Evolutionary conservation across 805 yeast species (phyloP).

Genomic region (Ogataea allantospora): DNA sequence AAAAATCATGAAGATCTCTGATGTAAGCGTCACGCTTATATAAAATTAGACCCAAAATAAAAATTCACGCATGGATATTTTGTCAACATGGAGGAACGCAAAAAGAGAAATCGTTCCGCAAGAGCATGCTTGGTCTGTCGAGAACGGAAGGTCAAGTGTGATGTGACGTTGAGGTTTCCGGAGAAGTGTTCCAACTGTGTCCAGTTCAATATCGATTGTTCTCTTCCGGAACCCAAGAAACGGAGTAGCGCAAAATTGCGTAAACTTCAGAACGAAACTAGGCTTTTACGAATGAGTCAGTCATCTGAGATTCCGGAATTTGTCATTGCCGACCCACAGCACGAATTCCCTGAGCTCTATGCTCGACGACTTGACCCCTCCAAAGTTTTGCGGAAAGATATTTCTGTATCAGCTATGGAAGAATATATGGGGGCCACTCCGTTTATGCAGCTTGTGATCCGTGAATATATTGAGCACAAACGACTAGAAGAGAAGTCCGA

Average conservation of each 20-base stretch:
- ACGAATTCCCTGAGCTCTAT: slow-evolving; percentile 25
- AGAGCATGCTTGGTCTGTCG: slow-evolving; percentile 79
- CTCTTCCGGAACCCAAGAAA: slow-evolving; percentile 50
- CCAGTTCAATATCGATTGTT: slow-evolving; percentile 64
- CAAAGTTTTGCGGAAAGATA: slow-evolving; percentile 17
- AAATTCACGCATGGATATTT: background rate
- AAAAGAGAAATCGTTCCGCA: slow-evolving; percentile 57
- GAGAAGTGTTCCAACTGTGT: slow-evolving; percentile 60
- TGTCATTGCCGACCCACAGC: slow-evolving; percentile 26
- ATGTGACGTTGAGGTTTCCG: slow-evolving; percentile 56
- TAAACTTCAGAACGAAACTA: slow-evolving; percentile 15
- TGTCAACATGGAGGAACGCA: slow-evolving; percentile 3
- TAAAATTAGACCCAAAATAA: background rate
- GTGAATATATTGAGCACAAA: slow-evolving; percentile 22
- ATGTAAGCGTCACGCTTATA: background rate
- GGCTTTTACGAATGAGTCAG: background rate
- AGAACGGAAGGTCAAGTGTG: slow-evolving; percentile 77
- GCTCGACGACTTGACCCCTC: slow-evolving; percentile 23
- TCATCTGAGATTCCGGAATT: slow-evolving; percentile 14
- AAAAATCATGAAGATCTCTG: background rate
- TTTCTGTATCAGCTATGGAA: slow-evolving; percentile 17
- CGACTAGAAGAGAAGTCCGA: slow-evolving; percentile 4
- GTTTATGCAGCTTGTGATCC: slow-evolving; percentile 31
- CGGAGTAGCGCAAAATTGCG: slow-evolving; percentile 26
- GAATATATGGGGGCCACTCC: slow-evolving; percentile 34